Conservation (phyloP, 2,329 filamentous ascomycete species). For the Colletotrichum eleusines region DNA sequence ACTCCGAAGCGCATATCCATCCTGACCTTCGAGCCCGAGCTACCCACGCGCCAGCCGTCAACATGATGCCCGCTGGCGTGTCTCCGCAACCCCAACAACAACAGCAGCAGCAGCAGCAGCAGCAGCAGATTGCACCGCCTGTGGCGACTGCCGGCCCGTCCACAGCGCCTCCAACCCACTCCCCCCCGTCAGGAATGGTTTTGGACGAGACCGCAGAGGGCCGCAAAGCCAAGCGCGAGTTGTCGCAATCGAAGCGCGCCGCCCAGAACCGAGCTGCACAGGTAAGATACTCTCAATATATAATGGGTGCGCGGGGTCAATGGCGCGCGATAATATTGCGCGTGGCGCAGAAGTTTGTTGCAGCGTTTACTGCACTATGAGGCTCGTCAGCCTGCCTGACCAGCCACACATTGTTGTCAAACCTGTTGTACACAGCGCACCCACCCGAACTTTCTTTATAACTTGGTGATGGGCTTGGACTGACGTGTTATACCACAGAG, state of each 20-base stretch:
- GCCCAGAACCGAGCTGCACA: conserved; percentile 97
- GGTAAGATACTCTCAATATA: conserved; percentile 62
- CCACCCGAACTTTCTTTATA: neutral
- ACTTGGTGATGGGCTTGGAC: conserved; percentile 37
- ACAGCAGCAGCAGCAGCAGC: conserved; percentile 3
- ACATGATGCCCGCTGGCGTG: conserved; percentile 51
- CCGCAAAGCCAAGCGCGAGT: conserved; percentile 86
- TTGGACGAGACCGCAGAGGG: conserved; percentile 62
- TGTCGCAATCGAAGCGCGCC: conserved; percentile 95
- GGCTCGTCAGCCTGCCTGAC: conserved; percentile 39
- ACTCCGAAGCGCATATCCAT: conserved; percentile 61
- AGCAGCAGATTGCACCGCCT: conserved; percentile 33
- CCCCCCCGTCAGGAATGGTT: conserved; percentile 45
- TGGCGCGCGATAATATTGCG: conserved; percentile 16
- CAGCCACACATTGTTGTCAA: neutral
- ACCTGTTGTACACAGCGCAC: conserved; percentile 1
- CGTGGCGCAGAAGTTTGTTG: conserved; percentile 11
- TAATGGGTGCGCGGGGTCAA: conserved; percentile 9
- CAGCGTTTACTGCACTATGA: conserved; percentile 2
- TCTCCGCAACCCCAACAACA: conserved; percentile 33
- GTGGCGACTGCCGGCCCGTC: conserved; percentile 41
- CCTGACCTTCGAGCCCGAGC: conserved; percentile 58
- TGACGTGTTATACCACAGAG: conserved; percentile 68
- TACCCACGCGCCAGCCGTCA: conserved; percentile 45
- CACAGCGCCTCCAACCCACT: conserved; percentile 47